Evolutionary conservation across 2,329 filamentous ascomycete species (phyloP), one percentile per base, ranked within the genome.

Genomic region (Aspergillus unguis): DNA sequence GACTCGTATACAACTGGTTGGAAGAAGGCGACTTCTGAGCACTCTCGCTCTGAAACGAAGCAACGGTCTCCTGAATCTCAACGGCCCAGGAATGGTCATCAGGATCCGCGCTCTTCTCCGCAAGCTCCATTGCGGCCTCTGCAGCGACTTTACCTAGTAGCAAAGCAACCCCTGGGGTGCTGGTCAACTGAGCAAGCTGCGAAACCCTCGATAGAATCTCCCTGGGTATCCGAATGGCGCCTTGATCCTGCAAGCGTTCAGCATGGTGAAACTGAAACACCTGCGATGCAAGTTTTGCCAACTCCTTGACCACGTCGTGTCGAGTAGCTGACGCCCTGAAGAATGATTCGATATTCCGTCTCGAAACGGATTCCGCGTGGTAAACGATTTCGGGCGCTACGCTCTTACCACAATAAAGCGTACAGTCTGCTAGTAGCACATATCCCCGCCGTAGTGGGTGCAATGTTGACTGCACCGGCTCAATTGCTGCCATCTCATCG

Each of bases 111-210:
- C 68, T 72, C 7, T 56, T 58, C 55, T 74, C 71, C 7, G 73
- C 72, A 55, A 74, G 69, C 4, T 65, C 61, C 66, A 75, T 71
- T 3, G 72, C 72, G 9, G 68, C 63, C 48, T 74, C 71, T 9
- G 71, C 65, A 2, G 69, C 67, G 4, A 73, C 60, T 44, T 67
- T 70, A 4, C 66, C 61, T 9, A 75, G 59, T 4, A 73, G 58
- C 6, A 58, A 48, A 11, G 63, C 63, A 26, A 71, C 52, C 7
- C 60, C 62, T 6, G 59, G 49, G 3, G 51, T 48, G 9, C 55
- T 60, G 35, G 52, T 55, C 41, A 65, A 43, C n/a, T 53, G 52
- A 42, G 59, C 56, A 6, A 67, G 60, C 35, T 54, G 58, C 6
- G 62, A 66, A 36, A 68, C 50, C 46, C 65, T 65, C 23, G 42